phyloP scores from a whole-genome alignment of 1,284 basidiomycete species.

The Moesziomyces parantarcticus region DNA sequence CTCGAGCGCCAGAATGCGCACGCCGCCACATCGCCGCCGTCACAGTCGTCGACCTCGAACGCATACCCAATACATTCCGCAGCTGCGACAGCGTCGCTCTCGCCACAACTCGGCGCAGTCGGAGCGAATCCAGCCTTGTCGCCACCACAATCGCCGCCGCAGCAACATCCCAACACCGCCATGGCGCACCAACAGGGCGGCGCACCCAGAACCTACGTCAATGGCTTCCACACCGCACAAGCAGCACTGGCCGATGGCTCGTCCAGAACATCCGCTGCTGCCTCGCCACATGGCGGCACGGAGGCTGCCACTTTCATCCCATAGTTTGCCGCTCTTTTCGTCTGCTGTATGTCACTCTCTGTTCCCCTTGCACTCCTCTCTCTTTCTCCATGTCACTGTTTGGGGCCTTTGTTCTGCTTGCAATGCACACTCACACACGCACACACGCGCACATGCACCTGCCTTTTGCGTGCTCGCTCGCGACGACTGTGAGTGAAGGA shows the following conservation, averaged over 20 bases:
- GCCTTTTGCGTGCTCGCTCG: neutral
- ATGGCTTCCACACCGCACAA: slow-evolving; percentile 29
- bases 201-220: slow-evolving; percentile 26
- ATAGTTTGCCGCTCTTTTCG: neutral
- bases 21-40: neutral
- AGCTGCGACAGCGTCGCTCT: neutral
- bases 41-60: neutral
- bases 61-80: slow-evolving; percentile 1
- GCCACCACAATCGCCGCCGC: neutral
- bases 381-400: too few species aligned
- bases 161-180: neutral
- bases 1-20: slow-evolving; percentile 19
- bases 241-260: neutral
- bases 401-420: neutral
- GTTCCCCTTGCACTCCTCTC: too few species aligned
- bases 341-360: too few species aligned
- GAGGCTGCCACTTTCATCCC: slow-evolving; percentile 1
- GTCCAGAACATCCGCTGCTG: slow-evolving; percentile 9
- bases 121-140: neutral
- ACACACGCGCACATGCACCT: neutral
- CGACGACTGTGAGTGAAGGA: neutral
- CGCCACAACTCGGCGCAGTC: neutral
- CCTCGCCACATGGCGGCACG: neutral
- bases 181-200: neutral
- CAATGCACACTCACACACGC: neutral